Evolutionary conservation across 2,329 filamentous ascomycete genomes (phyloP).

Genomic region (Penicillium sp.): DNA sequence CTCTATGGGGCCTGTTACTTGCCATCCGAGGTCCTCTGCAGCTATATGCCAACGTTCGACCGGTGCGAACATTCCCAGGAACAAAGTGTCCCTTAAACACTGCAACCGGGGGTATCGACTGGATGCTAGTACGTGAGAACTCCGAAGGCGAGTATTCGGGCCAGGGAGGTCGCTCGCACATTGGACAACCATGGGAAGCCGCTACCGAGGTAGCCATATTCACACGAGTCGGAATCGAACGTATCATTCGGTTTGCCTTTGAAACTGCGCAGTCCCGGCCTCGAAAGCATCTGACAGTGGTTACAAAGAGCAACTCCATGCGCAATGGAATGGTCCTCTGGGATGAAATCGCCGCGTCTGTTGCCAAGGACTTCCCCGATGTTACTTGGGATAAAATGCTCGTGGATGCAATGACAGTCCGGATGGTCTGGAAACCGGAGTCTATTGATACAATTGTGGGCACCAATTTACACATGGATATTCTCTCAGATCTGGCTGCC

Average conservation of each 20-base stretch:
- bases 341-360: conserved; percentile 53
- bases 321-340: conserved; percentile 59
- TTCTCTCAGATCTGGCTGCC: conserved; percentile 68
- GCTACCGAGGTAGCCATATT: conserved; percentile 58
- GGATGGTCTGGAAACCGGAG: conserved; percentile 55
- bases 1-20: conserved; percentile 57
- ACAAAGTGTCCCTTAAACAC: conserved; percentile 53
- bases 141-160: conserved; percentile 59
- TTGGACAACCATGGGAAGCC: conserved; percentile 53
- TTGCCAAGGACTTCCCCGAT: conserved; percentile 52
- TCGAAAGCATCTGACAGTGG: conserved; percentile 53
- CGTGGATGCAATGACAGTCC: conserved; percentile 58
- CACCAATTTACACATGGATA: conserved; percentile 61
- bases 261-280: conserved; percentile 51
- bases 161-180: conserved; percentile 55
- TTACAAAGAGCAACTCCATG: conserved; percentile 59
- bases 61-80: conserved; percentile 52
- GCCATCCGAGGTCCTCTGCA: conserved; percentile 58
- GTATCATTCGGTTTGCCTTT: conserved; percentile 57
- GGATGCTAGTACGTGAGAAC: conserved; percentile 58
- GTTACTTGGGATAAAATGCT: conserved; percentile 57
- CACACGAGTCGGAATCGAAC: conserved; percentile 53
- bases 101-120: conserved; percentile 53
- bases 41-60: conserved; percentile 59
- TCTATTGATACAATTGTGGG: conserved; percentile 56